Percentiles rank a stretch among this genome's conserved stretches.
Evolutionary conservation across 805 yeast genomes (phyloP).

Genomic region (Priceomyces haplophilus): DNA sequence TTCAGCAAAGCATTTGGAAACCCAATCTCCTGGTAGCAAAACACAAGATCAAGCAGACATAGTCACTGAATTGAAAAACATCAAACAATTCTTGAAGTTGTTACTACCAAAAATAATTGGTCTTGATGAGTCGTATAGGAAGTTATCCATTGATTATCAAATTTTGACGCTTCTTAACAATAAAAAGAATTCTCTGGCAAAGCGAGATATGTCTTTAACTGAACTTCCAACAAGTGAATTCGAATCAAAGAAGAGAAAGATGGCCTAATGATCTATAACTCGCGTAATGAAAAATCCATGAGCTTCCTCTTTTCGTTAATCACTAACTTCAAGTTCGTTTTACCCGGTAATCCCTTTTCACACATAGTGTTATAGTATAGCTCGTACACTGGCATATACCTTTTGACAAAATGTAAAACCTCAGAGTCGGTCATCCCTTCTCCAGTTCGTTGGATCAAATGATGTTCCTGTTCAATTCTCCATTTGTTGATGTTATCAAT

Average conservation of each 20-base stretch:
- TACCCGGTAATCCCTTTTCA: conserved; percentile 21
- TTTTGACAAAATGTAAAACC: conserved; percentile 66
- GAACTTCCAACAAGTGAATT: neutral
- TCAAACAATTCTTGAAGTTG: conserved; percentile 16
- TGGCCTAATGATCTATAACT: neutral
- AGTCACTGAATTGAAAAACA: neutral
- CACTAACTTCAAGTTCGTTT: conserved; percentile 25
- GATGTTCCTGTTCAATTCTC: conserved; percentile 77
- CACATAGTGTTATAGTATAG: conserved; percentile 56
- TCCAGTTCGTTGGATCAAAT: conserved; percentile 49
- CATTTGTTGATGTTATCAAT: conserved; percentile 67
- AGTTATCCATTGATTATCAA: conserved; percentile 4
- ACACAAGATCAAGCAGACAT: neutral
- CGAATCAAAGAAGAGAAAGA: neutral
- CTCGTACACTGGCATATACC: conserved; percentile 85
- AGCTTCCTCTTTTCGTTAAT: conserved; percentile 21
- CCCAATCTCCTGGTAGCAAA: neutral
- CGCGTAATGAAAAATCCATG: neutral
- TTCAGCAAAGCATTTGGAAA: neutral
- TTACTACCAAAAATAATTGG: conserved; percentile 15
- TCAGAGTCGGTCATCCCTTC: conserved; percentile 76
- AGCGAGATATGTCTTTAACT: neutral
- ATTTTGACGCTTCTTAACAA: neutral
- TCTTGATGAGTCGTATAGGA: conserved; percentile 7
- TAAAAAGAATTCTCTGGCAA: neutral